Evolutionary conservation across 1,284 basidiomycete species (phyloP).

Genomic region (Volvariella surrecta): DNA sequence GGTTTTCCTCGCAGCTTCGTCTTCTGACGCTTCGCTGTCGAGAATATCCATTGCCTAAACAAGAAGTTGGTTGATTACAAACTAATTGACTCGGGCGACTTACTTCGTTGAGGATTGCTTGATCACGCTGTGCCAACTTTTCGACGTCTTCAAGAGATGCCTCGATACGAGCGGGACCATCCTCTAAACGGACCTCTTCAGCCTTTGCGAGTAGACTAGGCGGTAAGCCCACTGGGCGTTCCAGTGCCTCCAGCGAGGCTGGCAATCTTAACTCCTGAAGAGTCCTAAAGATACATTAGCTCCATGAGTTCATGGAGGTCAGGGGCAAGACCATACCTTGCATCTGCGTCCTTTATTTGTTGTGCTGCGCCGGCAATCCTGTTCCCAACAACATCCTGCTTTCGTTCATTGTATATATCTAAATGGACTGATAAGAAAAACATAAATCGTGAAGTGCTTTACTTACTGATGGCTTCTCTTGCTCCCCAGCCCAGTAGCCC

Average conservation of each 20-base stretch:
- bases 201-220: conserved; percentile 83
- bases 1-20: conserved; percentile 59
- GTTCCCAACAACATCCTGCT: conserved; percentile 65
- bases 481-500: conserved; percentile 86
- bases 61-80: conserved; percentile 1
- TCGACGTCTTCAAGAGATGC: conserved; percentile 69
- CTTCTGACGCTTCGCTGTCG: conserved; percentile 84
- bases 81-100: conserved; percentile 9
- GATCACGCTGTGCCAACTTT: conserved; percentile 56
- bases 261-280: conserved; percentile 77
- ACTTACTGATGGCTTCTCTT: conserved; percentile 78
- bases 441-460: conserved; percentile 3
- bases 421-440: conserved; percentile 2
- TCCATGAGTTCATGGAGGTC: neutral
- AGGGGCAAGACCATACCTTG: conserved; percentile 35
- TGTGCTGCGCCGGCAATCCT: conserved; percentile 57
- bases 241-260: conserved; percentile 81
- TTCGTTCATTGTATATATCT: conserved; percentile 88
- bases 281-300: conserved; percentile 32
- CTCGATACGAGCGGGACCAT: conserved; percentile 70
- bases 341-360: conserved; percentile 56
- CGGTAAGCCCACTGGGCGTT: conserved; percentile 82
- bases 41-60: conserved; percentile 78
- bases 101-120: conserved; percentile 71
- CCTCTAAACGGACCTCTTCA: conserved; percentile 75